These are phyloP conservation scores for Quercus lobata DNA, from an alignment of 331 rosid species.

Conservation along the genomic window DNA sequence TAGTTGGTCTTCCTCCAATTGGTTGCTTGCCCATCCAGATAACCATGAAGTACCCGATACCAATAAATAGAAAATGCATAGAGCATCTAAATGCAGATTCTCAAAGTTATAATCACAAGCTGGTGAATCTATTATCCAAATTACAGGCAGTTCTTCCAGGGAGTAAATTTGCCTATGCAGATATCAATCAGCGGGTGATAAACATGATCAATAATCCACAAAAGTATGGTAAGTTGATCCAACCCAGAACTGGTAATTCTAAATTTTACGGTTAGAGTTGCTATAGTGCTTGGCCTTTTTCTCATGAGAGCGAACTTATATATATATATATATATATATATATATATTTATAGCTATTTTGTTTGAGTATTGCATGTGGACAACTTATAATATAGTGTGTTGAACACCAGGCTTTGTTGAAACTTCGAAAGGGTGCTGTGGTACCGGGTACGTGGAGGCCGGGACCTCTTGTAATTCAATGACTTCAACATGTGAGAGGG, in stretches of 20 bases:
- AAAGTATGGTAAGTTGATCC: slow-evolving; percentile 41
- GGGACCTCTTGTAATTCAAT: slow-evolving; percentile 39
- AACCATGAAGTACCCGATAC: slow-evolving; percentile 8
- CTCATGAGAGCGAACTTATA: no score
- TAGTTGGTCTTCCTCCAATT: slow-evolving; percentile 54
- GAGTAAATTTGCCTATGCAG: slow-evolving; percentile 40
- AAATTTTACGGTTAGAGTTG: no score
- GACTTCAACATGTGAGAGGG: slow-evolving; percentile 36
- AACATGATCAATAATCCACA: slow-evolving; percentile 49
- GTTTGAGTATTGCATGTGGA: no score
- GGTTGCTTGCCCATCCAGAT: slow-evolving; percentile 82
- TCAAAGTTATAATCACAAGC: slow-evolving; percentile 41
- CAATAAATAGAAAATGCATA: slow-evolving; percentile 28
- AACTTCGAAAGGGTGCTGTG: slow-evolving; percentile 55
- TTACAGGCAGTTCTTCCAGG: slow-evolving; percentile 39
- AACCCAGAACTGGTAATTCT: not conserved
- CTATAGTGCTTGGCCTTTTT: no score
- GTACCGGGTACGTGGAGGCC: slow-evolving; percentile 45
- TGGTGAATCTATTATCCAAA: slow-evolving; percentile 19
- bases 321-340: no score
- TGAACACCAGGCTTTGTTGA: slow-evolving; percentile 37
- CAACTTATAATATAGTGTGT: not conserved
- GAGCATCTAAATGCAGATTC: slow-evolving; percentile 52
- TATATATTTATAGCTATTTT: no score
- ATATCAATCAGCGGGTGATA: slow-evolving; percentile 28